These are phyloP conservation scores for Linum tenue DNA, from an alignment of 345 rosid species.

Conservation along the genomic window DNA sequence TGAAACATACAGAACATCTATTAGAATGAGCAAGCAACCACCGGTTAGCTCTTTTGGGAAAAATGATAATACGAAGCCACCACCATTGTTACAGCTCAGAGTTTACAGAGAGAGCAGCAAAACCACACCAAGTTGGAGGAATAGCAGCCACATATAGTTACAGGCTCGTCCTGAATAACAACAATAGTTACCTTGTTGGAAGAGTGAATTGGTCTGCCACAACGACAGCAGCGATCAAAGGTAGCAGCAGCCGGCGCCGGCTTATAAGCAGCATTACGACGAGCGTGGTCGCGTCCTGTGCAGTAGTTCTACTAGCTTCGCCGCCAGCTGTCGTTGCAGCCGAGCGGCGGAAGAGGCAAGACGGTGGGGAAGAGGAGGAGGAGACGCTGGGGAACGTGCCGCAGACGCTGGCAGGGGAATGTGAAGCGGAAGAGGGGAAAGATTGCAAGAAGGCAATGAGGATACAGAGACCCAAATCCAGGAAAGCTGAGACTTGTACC, in stretches of 20 bases:
- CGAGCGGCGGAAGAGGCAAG: neutral
- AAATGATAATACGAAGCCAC: neutral
- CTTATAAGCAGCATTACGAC: too few relatives aligned
- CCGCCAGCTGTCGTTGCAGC: neutral
- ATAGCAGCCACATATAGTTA: too few relatives aligned
- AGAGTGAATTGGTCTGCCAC: too few relatives aligned
- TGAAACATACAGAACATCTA: neutral
- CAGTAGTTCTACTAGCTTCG: neutral
- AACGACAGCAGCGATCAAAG: too few relatives aligned
- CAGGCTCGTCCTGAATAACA: too few relatives aligned
- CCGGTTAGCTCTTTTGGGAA: too few relatives aligned
- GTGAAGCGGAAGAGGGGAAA: conserved; percentile 21
- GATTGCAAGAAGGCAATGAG: conserved; percentile 64
- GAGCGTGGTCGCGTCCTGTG: neutral
- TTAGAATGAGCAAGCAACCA: neutral
- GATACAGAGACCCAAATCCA: conserved; percentile 74
- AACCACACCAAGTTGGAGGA: neutral
- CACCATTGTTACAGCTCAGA: neutral
- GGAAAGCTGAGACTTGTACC: conserved; percentile 81
- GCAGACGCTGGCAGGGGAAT: conserved; percentile 62
- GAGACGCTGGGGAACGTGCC: conserved; percentile 71
- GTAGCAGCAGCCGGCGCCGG: too few relatives aligned
- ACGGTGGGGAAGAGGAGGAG: neutral
- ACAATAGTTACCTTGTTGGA: too few relatives aligned
- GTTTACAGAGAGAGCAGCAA: neutral